These are phyloP conservation scores for Diaporthe nobilis DNA, from an alignment of 2,329 filamentous ascomycete genomes.

Conservation along the genomic window DNA sequence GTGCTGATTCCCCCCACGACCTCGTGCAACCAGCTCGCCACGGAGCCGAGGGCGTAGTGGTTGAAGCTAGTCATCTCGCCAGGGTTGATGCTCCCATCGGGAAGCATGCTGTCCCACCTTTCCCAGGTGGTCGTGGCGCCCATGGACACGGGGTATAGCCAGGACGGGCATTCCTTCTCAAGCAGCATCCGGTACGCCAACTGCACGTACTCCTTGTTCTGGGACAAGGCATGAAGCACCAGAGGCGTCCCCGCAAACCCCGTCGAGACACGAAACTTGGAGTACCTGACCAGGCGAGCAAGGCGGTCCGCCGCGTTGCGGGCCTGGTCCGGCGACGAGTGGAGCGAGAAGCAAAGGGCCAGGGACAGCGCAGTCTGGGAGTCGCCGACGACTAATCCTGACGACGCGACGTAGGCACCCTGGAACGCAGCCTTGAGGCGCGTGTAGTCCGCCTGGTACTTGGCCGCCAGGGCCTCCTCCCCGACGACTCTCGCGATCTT, in stretches of 20 bases:
- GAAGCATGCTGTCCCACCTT: constrained; percentile 57
- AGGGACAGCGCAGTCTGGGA: constrained; percentile 49
- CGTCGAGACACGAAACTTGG: constrained; percentile 34
- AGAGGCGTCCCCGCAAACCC: constrained; percentile 42
- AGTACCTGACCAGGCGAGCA: constrained; percentile 35
- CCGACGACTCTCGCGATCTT: constrained; percentile 47
- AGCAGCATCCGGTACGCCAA: constrained; percentile 63
- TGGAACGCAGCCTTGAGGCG: constrained; percentile 47
- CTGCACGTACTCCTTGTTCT: constrained; percentile 47
- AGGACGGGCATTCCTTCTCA: constrained; percentile 56
- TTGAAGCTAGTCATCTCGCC: constrained; percentile 58
- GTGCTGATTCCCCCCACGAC: constrained; percentile 51
- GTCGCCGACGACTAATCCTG: constrained; percentile 44
- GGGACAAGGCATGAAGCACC: constrained; percentile 41
- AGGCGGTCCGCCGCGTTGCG: constrained; percentile 38
- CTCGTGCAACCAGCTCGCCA: constrained; percentile 55
- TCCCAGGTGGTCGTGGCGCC: constrained; percentile 59
- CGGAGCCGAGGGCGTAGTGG: constrained; percentile 57
- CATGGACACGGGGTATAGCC: constrained; percentile 56
- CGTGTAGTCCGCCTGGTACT: constrained; percentile 45
- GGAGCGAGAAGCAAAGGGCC: constrained; percentile 47
- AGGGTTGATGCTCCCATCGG: constrained; percentile 54
- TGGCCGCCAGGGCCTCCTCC: constrained; percentile 41
- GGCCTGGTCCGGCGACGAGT: constrained; percentile 5
- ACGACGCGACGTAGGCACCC: constrained; percentile 46